Evolutionary conservation across 805 yeast species (phyloP).

Genomic region (Saturnispora dispora): DNA sequence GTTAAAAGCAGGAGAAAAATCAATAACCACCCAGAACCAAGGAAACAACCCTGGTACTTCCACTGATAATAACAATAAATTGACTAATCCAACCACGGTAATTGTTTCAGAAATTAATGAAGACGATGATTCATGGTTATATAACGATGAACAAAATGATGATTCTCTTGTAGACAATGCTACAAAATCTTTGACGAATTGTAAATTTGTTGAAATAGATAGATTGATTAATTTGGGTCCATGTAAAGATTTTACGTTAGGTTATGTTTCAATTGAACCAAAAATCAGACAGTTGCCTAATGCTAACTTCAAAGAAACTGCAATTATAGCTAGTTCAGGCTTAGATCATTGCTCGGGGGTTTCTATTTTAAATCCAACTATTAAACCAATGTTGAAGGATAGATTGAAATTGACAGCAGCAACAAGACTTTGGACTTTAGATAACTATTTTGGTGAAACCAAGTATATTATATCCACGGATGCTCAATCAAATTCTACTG

Average conservation of each 20-base stretch:
- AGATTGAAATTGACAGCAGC: conserved; percentile 66
- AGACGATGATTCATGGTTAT: conserved; percentile 39
- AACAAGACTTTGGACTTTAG: conserved; percentile 66
- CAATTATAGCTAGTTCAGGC: conserved; percentile 66
- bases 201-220: conserved; percentile 42
- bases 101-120: conserved; percentile 18
- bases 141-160: conserved; percentile 29
- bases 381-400: conserved; percentile 59
- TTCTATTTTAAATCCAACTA: conserved; percentile 54
- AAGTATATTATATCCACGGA: conserved; percentile 69
- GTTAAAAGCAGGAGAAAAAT: not conserved
- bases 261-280: conserved; percentile 45
- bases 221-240: conserved; percentile 63
- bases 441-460: conserved; percentile 27
- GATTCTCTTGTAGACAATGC: conserved; percentile 7
- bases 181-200: conserved; percentile 13
- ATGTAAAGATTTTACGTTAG: conserved; percentile 56
- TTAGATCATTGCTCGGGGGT: conserved; percentile 45
- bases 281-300: conserved; percentile 54
- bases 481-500: conserved; percentile 51
- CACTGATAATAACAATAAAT: not conserved
- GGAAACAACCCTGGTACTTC: not conserved
- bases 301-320: conserved; percentile 57
- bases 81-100: not conserved
- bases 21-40: not conserved